Conservation (phyloP, 2,329 filamentous ascomycete species). For the Monosporascus sp. region DNA sequence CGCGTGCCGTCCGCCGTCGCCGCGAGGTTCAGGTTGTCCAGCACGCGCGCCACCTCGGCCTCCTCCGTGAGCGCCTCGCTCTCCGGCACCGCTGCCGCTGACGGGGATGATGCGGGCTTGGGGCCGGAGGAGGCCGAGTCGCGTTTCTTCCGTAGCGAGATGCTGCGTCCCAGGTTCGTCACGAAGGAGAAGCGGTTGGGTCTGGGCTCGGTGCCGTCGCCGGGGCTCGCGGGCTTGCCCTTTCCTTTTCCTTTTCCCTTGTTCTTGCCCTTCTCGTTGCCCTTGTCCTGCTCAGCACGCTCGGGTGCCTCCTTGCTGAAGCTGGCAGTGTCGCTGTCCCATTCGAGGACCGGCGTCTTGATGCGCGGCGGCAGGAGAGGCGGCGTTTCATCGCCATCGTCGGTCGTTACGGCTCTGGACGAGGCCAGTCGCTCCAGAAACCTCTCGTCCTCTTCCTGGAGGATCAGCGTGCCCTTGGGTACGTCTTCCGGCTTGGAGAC, state of each 20-base stretch:
- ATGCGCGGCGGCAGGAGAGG: constrained; percentile 52
- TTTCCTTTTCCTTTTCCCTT: constrained; percentile 26
- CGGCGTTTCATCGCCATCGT: constrained; percentile 37
- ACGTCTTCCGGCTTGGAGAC: constrained; percentile 20
- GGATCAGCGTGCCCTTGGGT: constrained; percentile 36
- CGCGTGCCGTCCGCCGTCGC: constrained; percentile 69
- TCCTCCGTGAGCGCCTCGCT: constrained; percentile 49
- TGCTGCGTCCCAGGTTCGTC: constrained; percentile 21
- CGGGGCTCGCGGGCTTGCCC: constrained; percentile 18
- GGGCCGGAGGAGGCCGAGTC: constrained; percentile 19
- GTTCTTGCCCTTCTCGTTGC: constrained; percentile 20
- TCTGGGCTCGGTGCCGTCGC: not conserved
- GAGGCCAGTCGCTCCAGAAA: constrained; percentile 53
- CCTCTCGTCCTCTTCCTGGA: constrained; percentile 51
- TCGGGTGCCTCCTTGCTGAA: constrained; percentile 18
- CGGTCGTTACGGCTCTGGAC: constrained; percentile 16
- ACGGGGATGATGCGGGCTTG: constrained; percentile 31
- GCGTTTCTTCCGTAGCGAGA: constrained; percentile 23
- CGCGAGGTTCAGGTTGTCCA: constrained; percentile 78
- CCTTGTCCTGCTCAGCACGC: constrained; percentile 16
- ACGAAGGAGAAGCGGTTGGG: constrained; percentile 36
- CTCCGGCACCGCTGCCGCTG: constrained; percentile 26
- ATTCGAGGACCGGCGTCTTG: constrained; percentile 45
- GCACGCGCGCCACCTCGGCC: constrained; percentile 69
- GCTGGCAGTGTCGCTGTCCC: constrained; percentile 38